Conservation (phyloP, 2,329 filamentous ascomycete species). For the Aspergillus sp. region DNA sequence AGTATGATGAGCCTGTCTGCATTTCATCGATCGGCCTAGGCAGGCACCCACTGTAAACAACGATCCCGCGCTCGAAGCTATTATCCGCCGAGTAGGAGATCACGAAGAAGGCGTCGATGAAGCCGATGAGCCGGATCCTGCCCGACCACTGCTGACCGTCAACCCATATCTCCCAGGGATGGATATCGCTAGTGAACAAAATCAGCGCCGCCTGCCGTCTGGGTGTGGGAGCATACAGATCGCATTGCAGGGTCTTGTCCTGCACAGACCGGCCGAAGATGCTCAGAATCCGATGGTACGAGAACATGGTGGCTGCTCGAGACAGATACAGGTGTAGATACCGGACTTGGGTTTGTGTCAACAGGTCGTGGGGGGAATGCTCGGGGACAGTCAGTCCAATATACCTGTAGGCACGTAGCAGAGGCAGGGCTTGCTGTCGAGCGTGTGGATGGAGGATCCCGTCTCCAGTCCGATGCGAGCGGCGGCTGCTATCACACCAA, state of each 20-base stretch:
- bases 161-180: slow-evolving; percentile 7
- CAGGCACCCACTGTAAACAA: slow-evolving; percentile 7
- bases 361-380: too few species aligned
- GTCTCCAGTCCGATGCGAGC: too few species aligned
- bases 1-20: too few species aligned
- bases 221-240: slow-evolving; percentile 2
- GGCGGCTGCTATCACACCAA: too few species aligned
- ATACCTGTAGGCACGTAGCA: too few species aligned
- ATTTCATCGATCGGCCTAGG: too few species aligned
- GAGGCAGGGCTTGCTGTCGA: too few species aligned
- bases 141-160: slow-evolving; percentile 7
- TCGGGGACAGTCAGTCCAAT: not conserved
- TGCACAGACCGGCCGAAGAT: slow-evolving; percentile 5
- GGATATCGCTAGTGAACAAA: slow-evolving; percentile 7
- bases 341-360: too few species aligned
- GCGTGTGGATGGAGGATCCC: too few species aligned
- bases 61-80: slow-evolving; percentile 7
- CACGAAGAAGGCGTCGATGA: slow-evolving; percentile 8
- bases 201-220: too few species aligned
- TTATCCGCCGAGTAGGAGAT: slow-evolving; percentile 8
- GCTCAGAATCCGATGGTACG: slow-evolving; percentile 6
- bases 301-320: slow-evolving; percentile 3
- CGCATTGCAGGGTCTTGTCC: slow-evolving; percentile 7
- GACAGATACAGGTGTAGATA: not conserved
- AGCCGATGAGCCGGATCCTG: slow-evolving; percentile 7